Base-by-base conservation (phyloP, 176 grass and related monocot genomes). In the Echinochloa phyllopogon region DNA sequence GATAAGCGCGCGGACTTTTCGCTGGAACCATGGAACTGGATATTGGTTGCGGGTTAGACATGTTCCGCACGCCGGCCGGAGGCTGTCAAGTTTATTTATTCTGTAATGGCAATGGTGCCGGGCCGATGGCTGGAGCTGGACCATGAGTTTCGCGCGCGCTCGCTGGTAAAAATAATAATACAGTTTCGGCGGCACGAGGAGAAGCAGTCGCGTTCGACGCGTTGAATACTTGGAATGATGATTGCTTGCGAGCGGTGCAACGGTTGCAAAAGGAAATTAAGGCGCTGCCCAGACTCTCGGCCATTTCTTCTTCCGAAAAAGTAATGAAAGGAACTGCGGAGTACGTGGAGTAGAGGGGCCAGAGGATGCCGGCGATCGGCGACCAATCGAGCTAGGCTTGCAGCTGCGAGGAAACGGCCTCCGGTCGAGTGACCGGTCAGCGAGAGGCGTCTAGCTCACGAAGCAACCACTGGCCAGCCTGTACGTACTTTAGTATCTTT, bases 161-260 rank as follows among this genome's bases (percentile, higher is more conserved):
- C 27, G 13, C 23, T 73, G 13, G 24, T 33, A 73, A 73, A 10
- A n/a, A 73, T n/a, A n/a, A n/a, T n/a, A n/a, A n/a, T 44, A 69
- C 29, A 24, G 17, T 8, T 55, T 57, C 7, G 69, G 43, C 69
- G n/a, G n/a, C 44, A 44, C 10, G n/a, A 29, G 44, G 45, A 72
- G 69, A 72, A 24, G 69, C 0, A 44, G 69, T 72, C n/a, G n/a
- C n/a, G n/a, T n/a, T n/a, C n/a, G n/a, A n/a, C 69, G n/a, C 43
- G 10, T 27, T 17, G 44, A 48, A 2, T n/a, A n/a, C n/a, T 63
- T n/a, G n/a, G 69, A n/a, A n/a, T n/a, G n/a, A 14, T 44, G 42
- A n/a, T n/a, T n/a, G n/a, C n/a, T 23, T 58, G 43, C 69, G 13
- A 49, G n/a, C 11, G 44, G n/a, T 4, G n/a, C 56, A 24, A 59